These are phyloP conservation scores for Penicillium sp. DNA, from an alignment of 2,329 filamentous ascomycete genomes.

Conservation along the genomic window DNA sequence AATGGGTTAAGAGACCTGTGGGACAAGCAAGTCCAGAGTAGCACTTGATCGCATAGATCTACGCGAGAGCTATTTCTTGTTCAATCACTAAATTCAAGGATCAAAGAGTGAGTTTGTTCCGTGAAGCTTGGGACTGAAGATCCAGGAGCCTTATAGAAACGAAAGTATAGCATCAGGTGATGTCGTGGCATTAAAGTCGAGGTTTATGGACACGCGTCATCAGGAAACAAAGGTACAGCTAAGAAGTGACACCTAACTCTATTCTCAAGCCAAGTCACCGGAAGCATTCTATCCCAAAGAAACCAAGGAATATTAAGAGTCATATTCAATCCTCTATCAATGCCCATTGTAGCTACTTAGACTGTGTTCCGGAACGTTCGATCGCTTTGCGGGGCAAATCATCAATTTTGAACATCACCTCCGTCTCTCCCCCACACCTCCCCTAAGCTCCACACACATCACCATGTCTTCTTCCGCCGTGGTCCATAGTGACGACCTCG, in stretches of 20 bases:
- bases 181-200: too few relatives aligned
- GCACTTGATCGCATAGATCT: too few relatives aligned
- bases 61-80: too few relatives aligned
- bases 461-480: conserved; percentile 46
- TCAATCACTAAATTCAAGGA: too few relatives aligned
- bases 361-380: conserved; percentile 35
- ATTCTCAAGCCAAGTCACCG: too few relatives aligned
- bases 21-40: too few relatives aligned
- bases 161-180: too few relatives aligned
- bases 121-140: too few relatives aligned
- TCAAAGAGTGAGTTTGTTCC: too few relatives aligned
- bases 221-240: neutral
- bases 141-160: too few relatives aligned
- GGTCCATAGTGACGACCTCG: conserved; percentile 60
- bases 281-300: neutral
- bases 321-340: neutral
- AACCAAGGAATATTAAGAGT: neutral
- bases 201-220: neutral
- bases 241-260: too few relatives aligned
- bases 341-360: neutral
- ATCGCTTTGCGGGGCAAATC: conserved; percentile 26
- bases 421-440: conserved; percentile 4
- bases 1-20: too few relatives aligned
- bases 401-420: conserved; percentile 13
- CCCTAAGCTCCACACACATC: conserved; percentile 4